A percentile compares a stretch with the other conserved stretches of the same genome.
These are phyloP conservation scores for Nitzschia sp. DNA, from an alignment of 108 stramenopile species.

Conservation along the genomic window DNA sequence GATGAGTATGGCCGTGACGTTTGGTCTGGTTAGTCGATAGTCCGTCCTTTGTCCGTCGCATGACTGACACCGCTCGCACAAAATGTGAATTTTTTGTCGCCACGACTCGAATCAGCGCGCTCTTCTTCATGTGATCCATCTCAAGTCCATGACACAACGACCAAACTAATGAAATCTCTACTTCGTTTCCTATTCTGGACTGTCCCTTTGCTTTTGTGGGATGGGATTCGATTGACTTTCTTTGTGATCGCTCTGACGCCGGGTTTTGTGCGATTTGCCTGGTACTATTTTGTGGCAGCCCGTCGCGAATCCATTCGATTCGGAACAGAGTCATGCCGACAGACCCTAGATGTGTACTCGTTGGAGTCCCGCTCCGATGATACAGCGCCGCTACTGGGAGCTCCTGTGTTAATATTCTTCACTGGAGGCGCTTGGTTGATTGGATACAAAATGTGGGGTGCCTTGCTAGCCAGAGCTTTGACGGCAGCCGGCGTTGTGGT, in stretches of 20 bases:
- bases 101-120: too few species aligned
- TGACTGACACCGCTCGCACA: too few species aligned
- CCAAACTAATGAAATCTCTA: not conserved
- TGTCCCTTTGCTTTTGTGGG: conserved; percentile 9
- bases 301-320: conserved; percentile 47
- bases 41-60: too few species aligned
- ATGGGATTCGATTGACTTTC: conserved; percentile 37
- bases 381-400: not conserved
- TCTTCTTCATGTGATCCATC: too few species aligned
- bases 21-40: too few species aligned
- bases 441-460: conserved; percentile 85
- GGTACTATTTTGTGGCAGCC: conserved; percentile 54
- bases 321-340: conserved; percentile 19
- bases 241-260: conserved; percentile 56
- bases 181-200: conserved; percentile 19
- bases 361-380: not conserved
- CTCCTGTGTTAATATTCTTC: conserved; percentile 64
- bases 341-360: conserved; percentile 14
- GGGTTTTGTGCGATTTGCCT: conserved; percentile 57
- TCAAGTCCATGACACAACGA: too few species aligned
- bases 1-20: too few species aligned
- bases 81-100: too few species aligned
- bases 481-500: conserved; percentile 53
- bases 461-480: conserved; percentile 57
- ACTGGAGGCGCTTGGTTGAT: conserved; percentile 81